Evolutionary conservation across 768 basidiomycete genomes (phyloP), one percentile per base, ranked within the genome.

Genomic region (Amanita brunnescens): DNA sequence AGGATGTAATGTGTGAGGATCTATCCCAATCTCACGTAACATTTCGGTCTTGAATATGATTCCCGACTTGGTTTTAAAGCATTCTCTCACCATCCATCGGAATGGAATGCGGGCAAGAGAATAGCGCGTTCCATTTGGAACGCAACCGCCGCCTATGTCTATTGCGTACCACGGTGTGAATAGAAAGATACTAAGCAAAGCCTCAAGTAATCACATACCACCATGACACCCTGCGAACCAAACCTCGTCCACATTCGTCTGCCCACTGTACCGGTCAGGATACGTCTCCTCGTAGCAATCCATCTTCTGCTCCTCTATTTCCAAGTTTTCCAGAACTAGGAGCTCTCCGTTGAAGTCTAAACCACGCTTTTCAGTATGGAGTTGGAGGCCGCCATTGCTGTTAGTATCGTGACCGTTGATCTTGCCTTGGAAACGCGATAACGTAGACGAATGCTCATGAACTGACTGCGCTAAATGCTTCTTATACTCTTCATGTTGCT

Each of bases 51-150:
- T 64, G 64, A 86, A 86, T 57, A 83, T 67, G 39, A 86, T 83
- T 0, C 82, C 83, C 0, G 79, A 72, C 0, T 80, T 67, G 7
- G 76, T 61, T 51, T 73, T 73, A 73, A 86, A 83, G 57, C 76
- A 79, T 58, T 87, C 79, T 29, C 85, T 77, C 26, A 88, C 65
- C 84, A 88, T 85, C 86, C 86, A 83, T 1, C 75, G 72, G 2
- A 83, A 70, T 2, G 80, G 62, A 37, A 81, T 78, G 46, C 77
- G 71, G 0, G 80, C 74, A 0, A 83, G 74, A 2, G 70, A 69
- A 44, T 78, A 62, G 1, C 66, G 64, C 0, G 70, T 73, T 29
- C 67, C 69, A 58, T 81, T 78, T 49, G 61, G 64, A 2, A 74
- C 74, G 7, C 75, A 74, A 0, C 79, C 79, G n/a, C 81, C 81